phyloP scores from a whole-genome alignment of 1,284 basidiomycete genomes.

The Papiliotrema terrestris region DNA sequence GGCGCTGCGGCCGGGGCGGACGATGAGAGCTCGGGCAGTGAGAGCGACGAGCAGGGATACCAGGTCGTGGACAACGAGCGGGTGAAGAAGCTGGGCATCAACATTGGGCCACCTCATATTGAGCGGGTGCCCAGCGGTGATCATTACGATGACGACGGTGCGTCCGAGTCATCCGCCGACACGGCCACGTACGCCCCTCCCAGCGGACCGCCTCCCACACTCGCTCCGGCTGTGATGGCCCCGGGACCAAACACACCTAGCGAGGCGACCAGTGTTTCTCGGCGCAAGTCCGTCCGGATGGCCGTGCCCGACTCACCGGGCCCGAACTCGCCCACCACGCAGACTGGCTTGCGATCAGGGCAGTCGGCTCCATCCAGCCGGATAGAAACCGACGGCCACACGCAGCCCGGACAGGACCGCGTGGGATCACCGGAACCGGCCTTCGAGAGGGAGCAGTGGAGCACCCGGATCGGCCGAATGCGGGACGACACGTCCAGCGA shows the following conservation, averaged over 20 bases:
- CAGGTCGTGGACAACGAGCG: constrained; percentile 43
- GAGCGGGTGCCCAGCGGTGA: constrained; percentile 9
- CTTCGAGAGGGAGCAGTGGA: constrained; percentile 25
- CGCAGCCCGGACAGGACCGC: background rate
- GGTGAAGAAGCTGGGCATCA: constrained; percentile 19
- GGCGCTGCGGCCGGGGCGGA: background rate
- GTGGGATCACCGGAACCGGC: constrained; percentile 6
- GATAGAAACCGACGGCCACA: constrained; percentile 3
- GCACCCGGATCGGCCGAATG: constrained; percentile 40
- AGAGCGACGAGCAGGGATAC: constrained; percentile 31
- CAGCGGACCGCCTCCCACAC: background rate
- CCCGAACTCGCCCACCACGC: constrained; percentile 32
- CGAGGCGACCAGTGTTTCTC: constrained; percentile 8
- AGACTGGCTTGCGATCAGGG: constrained; percentile 7
- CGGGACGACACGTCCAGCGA: constrained; percentile 44
- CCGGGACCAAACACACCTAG: background rate
- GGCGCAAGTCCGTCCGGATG: constrained; percentile 46
- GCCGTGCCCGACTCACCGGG: constrained; percentile 37
- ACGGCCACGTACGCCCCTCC: constrained; percentile 11
- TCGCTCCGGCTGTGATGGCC: background rate
- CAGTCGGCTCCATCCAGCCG: background rate
- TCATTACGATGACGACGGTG: constrained; percentile 4
- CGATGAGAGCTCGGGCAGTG: constrained; percentile 17
- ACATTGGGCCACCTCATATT: constrained; percentile 17
- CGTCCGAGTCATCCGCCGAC: constrained; percentile 17